Conservation (phyloP, 2,329 filamentous ascomycete genomes). For the Fusarium avenaceum region DNA sequence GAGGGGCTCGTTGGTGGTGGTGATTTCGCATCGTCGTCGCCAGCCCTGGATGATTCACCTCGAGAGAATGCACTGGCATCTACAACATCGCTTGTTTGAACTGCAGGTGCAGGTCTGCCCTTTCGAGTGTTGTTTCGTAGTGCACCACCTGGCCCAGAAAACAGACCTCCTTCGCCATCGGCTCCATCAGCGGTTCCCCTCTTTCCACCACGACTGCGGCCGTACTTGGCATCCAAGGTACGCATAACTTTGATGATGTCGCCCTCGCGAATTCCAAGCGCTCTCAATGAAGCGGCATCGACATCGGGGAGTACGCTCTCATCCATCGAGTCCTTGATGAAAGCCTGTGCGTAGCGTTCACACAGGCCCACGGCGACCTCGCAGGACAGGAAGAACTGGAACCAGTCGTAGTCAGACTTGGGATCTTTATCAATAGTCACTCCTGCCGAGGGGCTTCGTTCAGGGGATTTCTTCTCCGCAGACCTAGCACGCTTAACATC, state of each 20-base stretch:
- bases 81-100: conserved; percentile 86
- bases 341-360: conserved; percentile 92
- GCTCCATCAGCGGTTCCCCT: conserved; percentile 58
- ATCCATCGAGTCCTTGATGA: conserved; percentile 93
- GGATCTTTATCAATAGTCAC: conserved; percentile 72
- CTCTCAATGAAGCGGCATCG: conserved; percentile 83
- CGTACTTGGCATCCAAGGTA: conserved; percentile 83
- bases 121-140: conserved; percentile 96
- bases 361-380: conserved; percentile 94
- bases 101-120: conserved; percentile 86
- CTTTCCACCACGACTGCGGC: conserved; percentile 66
- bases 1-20: conserved; percentile 44
- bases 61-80: conserved; percentile 88
- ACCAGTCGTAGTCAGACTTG: conserved; percentile 94
- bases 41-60: conserved; percentile 55
- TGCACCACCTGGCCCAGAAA: conserved; percentile 91
- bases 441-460: conserved; percentile 61
- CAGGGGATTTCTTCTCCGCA: conserved; percentile 47
- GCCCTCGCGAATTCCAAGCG: conserved; percentile 92
- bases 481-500: conserved; percentile 76
- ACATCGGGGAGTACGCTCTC: conserved; percentile 93
- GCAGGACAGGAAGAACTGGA: conserved; percentile 95
- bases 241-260: conserved; percentile 98
- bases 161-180: conserved; percentile 80
- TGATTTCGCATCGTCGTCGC: conserved; percentile 42